Percentiles rank a stretch among this genome's conserved stretches.
These are phyloP conservation scores for Aureobasidium uvarum DNA, from an alignment of 2,329 filamentous ascomycete genomes.

Conservation along the genomic window DNA sequence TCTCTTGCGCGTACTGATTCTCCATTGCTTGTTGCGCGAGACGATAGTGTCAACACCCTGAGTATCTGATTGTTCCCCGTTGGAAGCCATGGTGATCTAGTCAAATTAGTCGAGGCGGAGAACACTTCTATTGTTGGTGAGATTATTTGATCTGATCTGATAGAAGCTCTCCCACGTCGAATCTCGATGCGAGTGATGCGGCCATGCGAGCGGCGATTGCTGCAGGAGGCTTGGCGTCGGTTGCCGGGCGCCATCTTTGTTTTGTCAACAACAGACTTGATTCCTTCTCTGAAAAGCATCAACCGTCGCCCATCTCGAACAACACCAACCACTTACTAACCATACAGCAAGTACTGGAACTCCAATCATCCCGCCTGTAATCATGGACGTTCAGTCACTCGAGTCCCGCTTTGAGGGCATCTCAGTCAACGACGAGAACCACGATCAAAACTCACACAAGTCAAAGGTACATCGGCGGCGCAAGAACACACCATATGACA, in stretches of 20 bases:
- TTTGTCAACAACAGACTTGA: slow-evolving; percentile 21
- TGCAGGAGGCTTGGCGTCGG: slow-evolving; percentile 12
- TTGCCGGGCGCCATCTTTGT: slow-evolving; percentile 23
- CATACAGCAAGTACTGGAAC: not conserved
- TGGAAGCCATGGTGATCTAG: slow-evolving; percentile 53
- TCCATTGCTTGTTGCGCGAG: slow-evolving; percentile 37
- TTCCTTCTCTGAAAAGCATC: not conserved
- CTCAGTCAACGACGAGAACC: slow-evolving; percentile 86
- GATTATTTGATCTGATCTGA: not conserved
- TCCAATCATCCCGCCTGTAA: not conserved
- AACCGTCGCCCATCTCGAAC: not conserved
- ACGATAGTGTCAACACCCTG: slow-evolving; percentile 31
- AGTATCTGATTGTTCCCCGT: slow-evolving; percentile 13
- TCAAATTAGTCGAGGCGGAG: not conserved
- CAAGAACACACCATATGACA: not conserved
- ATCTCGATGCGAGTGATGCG: slow-evolving; percentile 10
- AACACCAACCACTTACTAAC: not conserved
- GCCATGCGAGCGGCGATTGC: not conserved
- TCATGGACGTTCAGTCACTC: slow-evolving; percentile 71
- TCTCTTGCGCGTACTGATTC: slow-evolving; percentile 78
- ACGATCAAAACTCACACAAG: slow-evolving; percentile 61
- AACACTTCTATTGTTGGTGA: not conserved
- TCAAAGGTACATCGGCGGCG: slow-evolving; percentile 61
- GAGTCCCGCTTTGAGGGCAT: slow-evolving; percentile 89
- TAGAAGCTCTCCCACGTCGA: not conserved